phyloP scores from a whole-genome alignment of 1,284 basidiomycete species.

The Marasmius oreades region DNA sequence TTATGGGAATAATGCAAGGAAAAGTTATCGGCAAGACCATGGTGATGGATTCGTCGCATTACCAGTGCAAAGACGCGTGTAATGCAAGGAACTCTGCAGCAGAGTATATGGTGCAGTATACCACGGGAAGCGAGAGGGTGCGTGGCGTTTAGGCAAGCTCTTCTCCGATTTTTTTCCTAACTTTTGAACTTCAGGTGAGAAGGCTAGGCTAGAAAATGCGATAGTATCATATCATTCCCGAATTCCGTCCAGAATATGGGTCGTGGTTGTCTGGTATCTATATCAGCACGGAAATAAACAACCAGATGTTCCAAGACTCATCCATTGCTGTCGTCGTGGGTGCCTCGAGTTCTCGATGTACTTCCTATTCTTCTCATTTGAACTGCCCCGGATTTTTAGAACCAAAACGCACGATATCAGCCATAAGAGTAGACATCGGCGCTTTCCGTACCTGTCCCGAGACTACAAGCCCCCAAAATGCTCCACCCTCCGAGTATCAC shows the following conservation, averaged over 20 bases:
- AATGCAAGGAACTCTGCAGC: constrained; percentile 96
- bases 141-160: constrained; percentile 15
- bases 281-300: constrained; percentile 92
- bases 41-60: constrained; percentile 95
- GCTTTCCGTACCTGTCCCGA: constrained; percentile 97
- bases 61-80: constrained; percentile 94
- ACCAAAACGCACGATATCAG: constrained; percentile 96
- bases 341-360: background rate
- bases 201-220: constrained; percentile 81
- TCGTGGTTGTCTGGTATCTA: constrained; percentile 98
- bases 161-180: background rate
- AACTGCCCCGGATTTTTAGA: too few species aligned
- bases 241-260: constrained; percentile 94
- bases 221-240: constrained; percentile 99
- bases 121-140: constrained; percentile 76
- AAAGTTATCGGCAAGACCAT: constrained; percentile 87
- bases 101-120: constrained; percentile 98
- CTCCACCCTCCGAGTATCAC: constrained; percentile 84
- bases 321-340: constrained; percentile 91
- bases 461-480: too few species aligned
- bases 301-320: constrained; percentile 94
- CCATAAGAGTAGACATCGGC: constrained; percentile 97
- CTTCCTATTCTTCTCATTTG: too few species aligned
- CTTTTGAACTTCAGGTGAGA: constrained; percentile 50
- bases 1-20: constrained; percentile 99